Evolutionary conservation across 2,329 filamentous ascomycete genomes (phyloP).

Genomic region (Neonectria punicea): DNA sequence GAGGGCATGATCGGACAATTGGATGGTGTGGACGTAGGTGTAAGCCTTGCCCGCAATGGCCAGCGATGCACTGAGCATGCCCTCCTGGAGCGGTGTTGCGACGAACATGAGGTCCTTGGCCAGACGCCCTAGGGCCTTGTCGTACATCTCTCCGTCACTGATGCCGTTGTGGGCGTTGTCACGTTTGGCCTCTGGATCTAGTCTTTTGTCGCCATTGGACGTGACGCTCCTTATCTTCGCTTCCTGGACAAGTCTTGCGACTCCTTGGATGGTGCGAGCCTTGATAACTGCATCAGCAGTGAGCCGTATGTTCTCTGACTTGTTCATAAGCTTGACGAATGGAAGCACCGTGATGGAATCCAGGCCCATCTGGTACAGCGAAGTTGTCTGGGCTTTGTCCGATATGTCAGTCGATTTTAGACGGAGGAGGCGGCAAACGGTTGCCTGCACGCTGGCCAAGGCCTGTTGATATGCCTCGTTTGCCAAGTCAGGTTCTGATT

Average conservation of each 20-base stretch:
- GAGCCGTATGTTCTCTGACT: constrained; percentile 23
- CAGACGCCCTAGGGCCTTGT: constrained; percentile 25
- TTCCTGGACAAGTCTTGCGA: constrained; percentile 26
- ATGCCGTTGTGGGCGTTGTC: background rate
- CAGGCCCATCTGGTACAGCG: background rate
- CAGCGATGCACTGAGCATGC: constrained; percentile 35
- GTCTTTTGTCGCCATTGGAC: background rate
- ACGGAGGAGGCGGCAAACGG: background rate
- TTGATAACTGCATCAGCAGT: constrained; percentile 35
- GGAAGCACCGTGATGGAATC: background rate
- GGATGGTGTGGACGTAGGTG: constrained; percentile 35
- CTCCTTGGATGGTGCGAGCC: constrained; percentile 36
- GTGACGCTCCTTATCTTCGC: constrained; percentile 19
- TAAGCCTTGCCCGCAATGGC: constrained; percentile 35
- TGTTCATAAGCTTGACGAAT: background rate
- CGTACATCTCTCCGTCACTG: background rate
- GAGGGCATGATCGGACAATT: constrained; percentile 29
- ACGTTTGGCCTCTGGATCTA: background rate
- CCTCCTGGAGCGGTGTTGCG: constrained; percentile 40
- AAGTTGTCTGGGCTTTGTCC: background rate
- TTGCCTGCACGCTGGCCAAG: background rate
- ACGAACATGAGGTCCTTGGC: constrained; percentile 36
- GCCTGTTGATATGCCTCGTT: background rate
- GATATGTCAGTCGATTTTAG: background rate
- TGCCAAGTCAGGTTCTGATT: background rate